These are phyloP conservation scores for Kandelia obovata DNA, from an alignment of 345 rosid genomes.

Conservation along the genomic window DNA sequence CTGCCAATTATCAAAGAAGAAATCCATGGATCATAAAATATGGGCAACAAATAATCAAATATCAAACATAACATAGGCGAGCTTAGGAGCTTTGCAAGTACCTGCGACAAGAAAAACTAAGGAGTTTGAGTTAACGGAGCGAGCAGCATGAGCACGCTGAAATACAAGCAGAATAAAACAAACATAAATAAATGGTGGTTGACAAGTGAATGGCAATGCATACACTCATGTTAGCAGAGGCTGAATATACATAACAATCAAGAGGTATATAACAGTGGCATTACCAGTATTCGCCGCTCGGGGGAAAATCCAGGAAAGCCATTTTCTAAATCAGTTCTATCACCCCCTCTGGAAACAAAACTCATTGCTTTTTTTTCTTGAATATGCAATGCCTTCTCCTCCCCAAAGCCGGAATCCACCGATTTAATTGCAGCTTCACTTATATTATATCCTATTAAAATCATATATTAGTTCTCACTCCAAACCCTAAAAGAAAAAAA, in stretches of 20 bases:
- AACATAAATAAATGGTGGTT: too few relatives aligned
- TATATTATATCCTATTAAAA: neutral
- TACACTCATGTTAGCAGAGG: too few relatives aligned
- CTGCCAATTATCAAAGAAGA: conserved; percentile 1
- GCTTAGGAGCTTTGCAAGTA: neutral
- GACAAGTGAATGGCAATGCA: neutral
- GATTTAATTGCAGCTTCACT: neutral
- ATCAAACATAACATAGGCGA: neutral
- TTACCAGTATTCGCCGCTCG: conserved; percentile 20
- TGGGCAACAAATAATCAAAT: neutral
- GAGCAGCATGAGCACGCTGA: conserved; percentile 28
- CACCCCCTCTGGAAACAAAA: conserved; percentile 20
- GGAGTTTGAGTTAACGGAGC: conserved; percentile 27
- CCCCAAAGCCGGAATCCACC: neutral
- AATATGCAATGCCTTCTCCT: neutral
- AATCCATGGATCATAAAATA: neutral
- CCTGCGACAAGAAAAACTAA: conserved; percentile 29
- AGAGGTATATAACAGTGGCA: too few relatives aligned
- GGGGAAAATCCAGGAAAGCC: conserved; percentile 21
- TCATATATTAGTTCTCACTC: too few relatives aligned
- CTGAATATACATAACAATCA: too few relatives aligned
- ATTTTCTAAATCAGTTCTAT: conserved; percentile 25
- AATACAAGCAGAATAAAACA: neutral
- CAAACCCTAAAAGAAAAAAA: too few relatives aligned
- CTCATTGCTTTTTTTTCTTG: conserved; percentile 7